Evolutionary conservation across 257 asterid species (phyloP), one percentile per base, ranked within the genome.

Genomic region (Capsicum pubescens): DNA sequence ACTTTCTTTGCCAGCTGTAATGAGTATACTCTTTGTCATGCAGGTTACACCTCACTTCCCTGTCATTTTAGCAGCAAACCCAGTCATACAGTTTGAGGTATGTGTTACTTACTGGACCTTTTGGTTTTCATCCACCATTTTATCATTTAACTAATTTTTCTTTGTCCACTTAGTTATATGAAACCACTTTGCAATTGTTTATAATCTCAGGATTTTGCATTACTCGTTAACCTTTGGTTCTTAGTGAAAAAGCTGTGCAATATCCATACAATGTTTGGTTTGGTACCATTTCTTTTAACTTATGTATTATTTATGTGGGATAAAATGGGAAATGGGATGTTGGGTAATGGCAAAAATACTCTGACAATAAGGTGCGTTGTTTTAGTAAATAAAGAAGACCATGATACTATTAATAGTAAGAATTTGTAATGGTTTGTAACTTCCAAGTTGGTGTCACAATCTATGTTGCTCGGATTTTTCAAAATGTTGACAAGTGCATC

Each of bases 1-100:
- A 54, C 46, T 58, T 84, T 7, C 16, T 35, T 63, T 59, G 46
- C 50, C 57, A 32, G 42, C 67, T 12, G 63, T 84, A 71, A 80
- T 89, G 68, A 90, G 55, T 83, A 61, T 84, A 68, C 70, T 83
- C 86, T 84, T 80, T 59, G 44, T 71, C 90, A 83, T 88, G 90
- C 85, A 97, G 98, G 98, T 93, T 60, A 95, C 98, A 44, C 98
- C 99, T 72, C 85, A 98, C 26, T 92, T 93, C 84, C 98, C 98
- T 35, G 86, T 95, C 86, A 55, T 89, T 82, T 83, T 95, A 84
- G 97, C 97, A 74, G 91, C 93, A 58, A 87, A 91, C 81, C 99
- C 98, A 1, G 60, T 93, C 84, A 83, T 97, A 84, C 98, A 95
- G 88, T 95, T 95, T 91, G 96, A 97, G 98, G 98, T 96, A 86